These are phyloP conservation scores for Pyricularia pennisetigena DNA, from an alignment of 2,329 filamentous ascomycete species.

Conservation along the genomic window DNA sequence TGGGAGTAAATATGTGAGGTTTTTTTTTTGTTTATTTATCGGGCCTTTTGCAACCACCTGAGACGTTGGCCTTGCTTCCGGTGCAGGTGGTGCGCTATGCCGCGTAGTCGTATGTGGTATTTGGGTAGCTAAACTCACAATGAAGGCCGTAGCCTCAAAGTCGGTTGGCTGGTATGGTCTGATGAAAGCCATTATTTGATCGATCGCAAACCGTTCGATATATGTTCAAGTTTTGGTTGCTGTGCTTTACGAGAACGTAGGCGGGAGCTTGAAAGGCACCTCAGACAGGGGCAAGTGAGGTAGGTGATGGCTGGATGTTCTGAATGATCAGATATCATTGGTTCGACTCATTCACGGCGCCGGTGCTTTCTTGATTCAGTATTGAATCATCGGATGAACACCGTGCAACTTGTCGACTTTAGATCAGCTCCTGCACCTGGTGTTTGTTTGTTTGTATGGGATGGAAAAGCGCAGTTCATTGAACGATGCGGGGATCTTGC, in stretches of 20 bases:
- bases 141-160: constrained; percentile 28
- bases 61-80: not conserved
- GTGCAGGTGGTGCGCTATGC: not conserved
- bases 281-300: not conserved
- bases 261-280: not conserved
- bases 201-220: not conserved
- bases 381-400: not conserved
- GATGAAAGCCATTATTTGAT: constrained; percentile 31
- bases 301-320: not conserved
- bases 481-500: not conserved
- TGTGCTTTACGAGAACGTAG: not conserved
- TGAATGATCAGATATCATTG: not conserved
- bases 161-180: constrained; percentile 27
- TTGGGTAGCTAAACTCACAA: constrained; percentile 22
- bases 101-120: not conserved
- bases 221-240: not conserved
- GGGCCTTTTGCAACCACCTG: not conserved
- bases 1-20: not conserved
- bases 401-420: not conserved
- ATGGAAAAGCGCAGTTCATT: not conserved
- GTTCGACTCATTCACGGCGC: not conserved
- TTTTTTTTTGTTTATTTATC: constrained; percentile 2
- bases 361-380: not conserved
- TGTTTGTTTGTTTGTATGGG: too few species aligned
- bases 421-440: too few species aligned